A percentile compares a stretch with the other conserved stretches of the same genome.
These are phyloP conservation scores for Hemileccinum rubropunctum DNA, from an alignment of 768 basidiomycete species.

Conservation along the genomic window DNA sequence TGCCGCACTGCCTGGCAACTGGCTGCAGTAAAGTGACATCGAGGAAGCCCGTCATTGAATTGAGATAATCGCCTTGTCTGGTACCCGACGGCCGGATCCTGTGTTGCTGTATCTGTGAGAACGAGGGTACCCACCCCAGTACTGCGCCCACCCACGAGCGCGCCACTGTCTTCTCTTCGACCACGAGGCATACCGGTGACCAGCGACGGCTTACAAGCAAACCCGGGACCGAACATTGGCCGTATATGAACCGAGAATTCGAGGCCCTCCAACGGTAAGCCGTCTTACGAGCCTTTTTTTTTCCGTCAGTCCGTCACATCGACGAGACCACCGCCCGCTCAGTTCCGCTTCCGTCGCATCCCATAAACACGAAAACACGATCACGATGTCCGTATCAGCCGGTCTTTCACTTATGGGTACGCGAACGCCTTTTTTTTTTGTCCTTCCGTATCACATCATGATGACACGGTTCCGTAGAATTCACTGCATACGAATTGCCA, in stretches of 20 bases:
- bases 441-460: no score
- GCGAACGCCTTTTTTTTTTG: background rate
- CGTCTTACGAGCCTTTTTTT: background rate
- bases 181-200: background rate
- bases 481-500: conserved; percentile 23
- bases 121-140: background rate
- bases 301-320: background rate
- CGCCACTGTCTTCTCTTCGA: conserved; percentile 1
- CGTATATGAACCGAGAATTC: conserved; percentile 1
- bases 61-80: no score
- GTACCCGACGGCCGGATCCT: no score
- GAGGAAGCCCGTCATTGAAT: no score
- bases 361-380: background rate
- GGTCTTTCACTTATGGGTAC: conserved; percentile 18
- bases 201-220: background rate
- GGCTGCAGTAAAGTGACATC: no score
- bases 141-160: background rate
- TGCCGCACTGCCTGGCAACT: no score
- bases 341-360: background rate
- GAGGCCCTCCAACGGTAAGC: background rate
- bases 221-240: conserved; percentile 18
- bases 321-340: background rate
- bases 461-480: conserved; percentile 7
- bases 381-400: conserved; percentile 11
- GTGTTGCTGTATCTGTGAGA: background rate